These are phyloP conservation scores for Plantago ovata DNA, from an alignment of 257 asterid species.

Conservation along the genomic window DNA sequence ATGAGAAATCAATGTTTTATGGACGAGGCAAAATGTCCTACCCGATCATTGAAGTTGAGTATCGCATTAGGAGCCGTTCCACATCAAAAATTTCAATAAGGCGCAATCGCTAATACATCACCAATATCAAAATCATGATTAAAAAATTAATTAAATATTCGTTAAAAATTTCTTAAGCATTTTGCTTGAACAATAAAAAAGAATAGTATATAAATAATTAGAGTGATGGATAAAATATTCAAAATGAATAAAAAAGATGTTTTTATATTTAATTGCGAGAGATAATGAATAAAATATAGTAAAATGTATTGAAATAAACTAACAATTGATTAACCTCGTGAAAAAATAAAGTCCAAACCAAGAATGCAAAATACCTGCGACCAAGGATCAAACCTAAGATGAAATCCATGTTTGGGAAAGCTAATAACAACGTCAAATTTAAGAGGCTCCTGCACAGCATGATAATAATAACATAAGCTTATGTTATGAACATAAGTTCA, in stretches of 20 bases:
- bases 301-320: too few relatives aligned
- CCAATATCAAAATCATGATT: conserved; percentile 19
- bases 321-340: too few relatives aligned
- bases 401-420: conserved; percentile 91
- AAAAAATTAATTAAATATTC: conserved; percentile 5
- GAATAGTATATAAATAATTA: too few relatives aligned
- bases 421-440: conserved; percentile 77
- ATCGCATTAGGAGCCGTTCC: conserved; percentile 79
- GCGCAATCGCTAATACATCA: conserved; percentile 58
- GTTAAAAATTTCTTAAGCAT: background rate
- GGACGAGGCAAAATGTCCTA: conserved; percentile 23
- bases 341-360: background rate
- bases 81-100: conserved; percentile 78
- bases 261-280: too few relatives aligned
- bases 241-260: too few relatives aligned
- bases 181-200: too few relatives aligned
- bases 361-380: conserved; percentile 57
- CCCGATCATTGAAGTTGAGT: conserved; percentile 80
- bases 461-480: conserved; percentile 20
- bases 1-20: background rate
- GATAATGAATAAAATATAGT: too few relatives aligned
- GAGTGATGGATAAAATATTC: too few relatives aligned
- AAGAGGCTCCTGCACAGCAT: conserved; percentile 51
- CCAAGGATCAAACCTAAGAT: conserved; percentile 88
- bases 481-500: too few relatives aligned